Evolutionary conservation across 1,139 yeast genomes (phyloP), one percentile per base, ranked within the genome.

Genomic region (Sugiyamaella sp.): DNA sequence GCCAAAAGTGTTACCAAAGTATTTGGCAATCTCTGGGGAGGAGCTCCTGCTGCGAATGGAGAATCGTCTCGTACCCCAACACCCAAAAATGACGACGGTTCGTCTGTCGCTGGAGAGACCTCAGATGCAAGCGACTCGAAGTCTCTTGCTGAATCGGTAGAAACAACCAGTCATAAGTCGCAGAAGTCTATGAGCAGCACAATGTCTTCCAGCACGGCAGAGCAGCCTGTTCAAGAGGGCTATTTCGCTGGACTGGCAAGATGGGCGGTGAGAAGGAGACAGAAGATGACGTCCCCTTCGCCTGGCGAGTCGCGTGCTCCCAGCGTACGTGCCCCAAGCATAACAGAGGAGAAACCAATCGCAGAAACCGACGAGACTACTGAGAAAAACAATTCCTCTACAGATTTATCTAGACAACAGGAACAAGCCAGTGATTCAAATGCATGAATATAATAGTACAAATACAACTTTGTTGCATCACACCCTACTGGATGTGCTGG

Each of bases 1-100:
- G 64, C 67, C 29, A 63, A 62, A 52, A 60, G 60, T 25, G 67
- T 67, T 27, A 52, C 66, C 1, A 56, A 60, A 32, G 69, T 67
- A 5, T 64, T 66, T 52, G 66, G 67, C 10, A 63, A 57, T 43
- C 55, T 67, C 10, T 67, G 71, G 71, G 59, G 60, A n/a, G 53
- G 57, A 19, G 21, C 33, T 10, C 9, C 43, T 9, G 16, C 43
- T 9, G 20, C 27, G 10, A 3, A 21, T 5, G 33, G 19, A 14
- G 8, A 24, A 14, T 6, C 40, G 14, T 35, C 48, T 33, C 41
- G 32, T 17, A 21, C 21, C 16, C 22, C 46, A n/a, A 43, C 17
- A n/a, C 21, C 44, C 24, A 25, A 40, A 40, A n/a, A 24, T 24
- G 33, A n/a, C 9, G 44, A 22, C 16, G 10, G 10, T 22, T 8